Base-by-base conservation (phyloP, 257 asterid genomes). In the Penstemon davidsonii region DNA sequence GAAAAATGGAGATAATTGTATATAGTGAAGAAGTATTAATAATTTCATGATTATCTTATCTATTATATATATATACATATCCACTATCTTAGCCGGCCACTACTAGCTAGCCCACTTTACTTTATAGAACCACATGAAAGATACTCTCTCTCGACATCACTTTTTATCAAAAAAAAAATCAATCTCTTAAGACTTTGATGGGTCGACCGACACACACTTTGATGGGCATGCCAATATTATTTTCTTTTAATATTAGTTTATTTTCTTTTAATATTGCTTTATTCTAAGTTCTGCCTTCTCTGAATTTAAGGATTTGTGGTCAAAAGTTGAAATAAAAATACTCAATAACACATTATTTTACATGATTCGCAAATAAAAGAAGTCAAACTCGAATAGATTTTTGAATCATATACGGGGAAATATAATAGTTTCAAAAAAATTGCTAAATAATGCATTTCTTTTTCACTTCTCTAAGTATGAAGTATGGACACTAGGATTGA, bases 121-220 rank as follows among this genome's bases (percentile, higher is more conserved):
- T 76, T 79, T 77, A 39, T 84, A 79, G 82, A 81, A 25, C 72
- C 67, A 75, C 87, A 79, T 67, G 81, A 78, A 75, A 81, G 78
- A 79, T 79, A 52, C 74, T 51, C 67, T 37, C 50, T 19, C 58
- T 25, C 18, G 18, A 15, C 18, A 15, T 15, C 49, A 45, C 62
- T 10, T 18, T 57, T 56, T 40, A 4, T 11, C 4, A 41, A 19
- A 39, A 65, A 41, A 19, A 39, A 65, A 12, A 8, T 47, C 51
- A 59, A 47, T 71, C 39, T 69, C 19, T 33, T 7, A 45, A 37
- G 69, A 44, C 65, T 60, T 75, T 63, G 67, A 57, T 73, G 76
- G 67, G 72, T 39, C 62, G 18, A 25, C 33, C 33, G 33, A 25
- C 33, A 25, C 33, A 37, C 43, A 66, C 18, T 15, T 15, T 15